phyloP scores from a whole-genome alignment of 225 moss, liverwort and hornwort species.

The Antitrichia curtipendula region DNA sequence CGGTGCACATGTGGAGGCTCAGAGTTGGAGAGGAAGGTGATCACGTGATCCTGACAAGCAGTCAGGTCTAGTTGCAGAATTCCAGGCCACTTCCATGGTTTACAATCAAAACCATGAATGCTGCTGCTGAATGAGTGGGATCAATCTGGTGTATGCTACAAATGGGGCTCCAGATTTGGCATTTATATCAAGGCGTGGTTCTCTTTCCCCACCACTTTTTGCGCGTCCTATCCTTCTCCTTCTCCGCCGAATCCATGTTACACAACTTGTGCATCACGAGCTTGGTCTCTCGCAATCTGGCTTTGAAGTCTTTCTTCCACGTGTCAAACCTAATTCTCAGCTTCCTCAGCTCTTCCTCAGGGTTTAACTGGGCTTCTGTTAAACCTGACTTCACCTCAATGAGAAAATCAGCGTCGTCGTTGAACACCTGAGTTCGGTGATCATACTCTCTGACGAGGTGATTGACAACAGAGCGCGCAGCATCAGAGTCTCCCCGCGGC shows the following conservation, averaged over 20 bases:
- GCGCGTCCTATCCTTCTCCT: slow-evolving; percentile 51
- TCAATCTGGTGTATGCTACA: slow-evolving; percentile 9
- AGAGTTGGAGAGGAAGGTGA: background rate
- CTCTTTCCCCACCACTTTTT: slow-evolving; percentile 99
- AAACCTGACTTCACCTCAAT: slow-evolving; percentile 94
- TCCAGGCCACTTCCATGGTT: background rate
- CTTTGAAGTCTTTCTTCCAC: slow-evolving; percentile 98
- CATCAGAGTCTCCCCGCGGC: slow-evolving; percentile 61
- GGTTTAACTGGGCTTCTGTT: slow-evolving; percentile 87
- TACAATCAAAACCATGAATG: background rate
- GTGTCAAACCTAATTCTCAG: slow-evolving; percentile 76
- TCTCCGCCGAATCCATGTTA: slow-evolving; percentile 61
- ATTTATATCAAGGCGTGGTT: slow-evolving; percentile 18
- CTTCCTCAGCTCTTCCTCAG: slow-evolving; percentile 88
- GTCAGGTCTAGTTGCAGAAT: background rate
- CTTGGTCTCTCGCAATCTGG: slow-evolving; percentile 88
- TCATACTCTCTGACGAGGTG: slow-evolving; percentile 93
- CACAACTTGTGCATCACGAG: slow-evolving; percentile 87
- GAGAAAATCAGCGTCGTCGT: slow-evolving; percentile 89
- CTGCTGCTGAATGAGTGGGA: background rate
- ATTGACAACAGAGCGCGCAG: slow-evolving; percentile 72
- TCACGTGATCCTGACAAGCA: background rate
- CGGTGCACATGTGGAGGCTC: background rate
- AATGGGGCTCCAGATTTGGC: background rate
- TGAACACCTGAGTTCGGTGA: slow-evolving; percentile 94